These are phyloP conservation scores for Salix viminalis DNA, from an alignment of 345 rosid species.

Conservation along the genomic window DNA sequence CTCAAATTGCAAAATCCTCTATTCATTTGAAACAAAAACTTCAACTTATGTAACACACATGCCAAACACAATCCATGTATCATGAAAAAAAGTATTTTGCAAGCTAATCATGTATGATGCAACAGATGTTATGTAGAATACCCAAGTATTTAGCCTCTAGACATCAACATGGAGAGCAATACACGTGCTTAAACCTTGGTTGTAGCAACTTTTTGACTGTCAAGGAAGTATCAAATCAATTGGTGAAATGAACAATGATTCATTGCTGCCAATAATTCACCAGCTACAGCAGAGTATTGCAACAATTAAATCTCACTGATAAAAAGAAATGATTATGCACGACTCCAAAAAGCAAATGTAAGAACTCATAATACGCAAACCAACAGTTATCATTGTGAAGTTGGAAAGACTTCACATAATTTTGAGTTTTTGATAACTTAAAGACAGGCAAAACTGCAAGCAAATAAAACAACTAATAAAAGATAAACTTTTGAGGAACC, in stretches of 20 bases:
- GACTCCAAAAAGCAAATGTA: neutral
- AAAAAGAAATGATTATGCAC: neutral
- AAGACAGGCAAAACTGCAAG: neutral
- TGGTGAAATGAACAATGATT: neutral
- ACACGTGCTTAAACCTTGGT: neutral
- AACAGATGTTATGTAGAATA: neutral
- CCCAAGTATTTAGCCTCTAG: neutral
- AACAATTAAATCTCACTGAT: neutral
- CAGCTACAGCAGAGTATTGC: neutral
- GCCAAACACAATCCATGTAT: neutral
- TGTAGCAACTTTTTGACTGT: neutral
- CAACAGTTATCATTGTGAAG: neutral
- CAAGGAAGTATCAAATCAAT: neutral
- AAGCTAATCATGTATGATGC: neutral
- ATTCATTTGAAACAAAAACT: neutral
- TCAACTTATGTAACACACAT: neutral
- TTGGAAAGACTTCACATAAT: neutral
- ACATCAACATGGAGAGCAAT: neutral
- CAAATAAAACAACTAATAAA: neutral
- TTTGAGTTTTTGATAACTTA: neutral
- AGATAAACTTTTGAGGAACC: constrained; percentile 8
- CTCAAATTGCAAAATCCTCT: neutral
- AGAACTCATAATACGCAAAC: neutral
- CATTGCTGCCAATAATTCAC: neutral
- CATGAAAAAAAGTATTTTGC: neutral